Percentiles rank a stretch among this genome's conserved stretches.
Conservation (phyloP, 345 rosid species). For the Isatis tinctoria region DNA sequence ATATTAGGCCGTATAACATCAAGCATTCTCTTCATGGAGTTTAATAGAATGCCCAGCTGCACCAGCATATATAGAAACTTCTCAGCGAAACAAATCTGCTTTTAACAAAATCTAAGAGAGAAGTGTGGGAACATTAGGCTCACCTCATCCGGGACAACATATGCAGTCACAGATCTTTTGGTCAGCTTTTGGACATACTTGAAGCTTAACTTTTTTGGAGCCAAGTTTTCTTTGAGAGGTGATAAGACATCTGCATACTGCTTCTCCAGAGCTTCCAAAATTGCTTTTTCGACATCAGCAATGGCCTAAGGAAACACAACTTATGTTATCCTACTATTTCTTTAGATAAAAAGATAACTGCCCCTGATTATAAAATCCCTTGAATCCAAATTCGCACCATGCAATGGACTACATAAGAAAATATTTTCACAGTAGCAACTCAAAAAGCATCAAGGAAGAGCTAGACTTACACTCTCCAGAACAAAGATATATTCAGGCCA, state of each 20-base stretch:
- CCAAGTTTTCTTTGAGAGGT: slow-evolving; percentile 85
- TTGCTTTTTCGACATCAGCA: slow-evolving; percentile 93
- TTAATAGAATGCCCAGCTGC: slow-evolving; percentile 84
- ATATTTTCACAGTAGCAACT: background rate
- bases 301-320: slow-evolving; percentile 55
- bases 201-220: slow-evolving; percentile 87
- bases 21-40: slow-evolving; percentile 96
- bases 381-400: background rate
- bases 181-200: slow-evolving; percentile 89
- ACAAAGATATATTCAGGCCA: slow-evolving; percentile 97
- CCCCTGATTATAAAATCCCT: background rate
- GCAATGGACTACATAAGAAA: background rate
- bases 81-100: slow-evolving; percentile 11
- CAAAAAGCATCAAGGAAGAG: background rate
- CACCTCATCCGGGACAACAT: slow-evolving; percentile 88
- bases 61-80: slow-evolving; percentile 10
- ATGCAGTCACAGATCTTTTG: slow-evolving; percentile 70
- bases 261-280: slow-evolving; percentile 89
- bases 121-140: slow-evolving; percentile 1
- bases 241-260: slow-evolving; percentile 88
- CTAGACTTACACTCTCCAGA: slow-evolving; percentile 73
- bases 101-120: background rate
- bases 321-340: background rate
- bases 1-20: slow-evolving; percentile 76
- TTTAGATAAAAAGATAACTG: background rate